Percentiles rank a stretch among this genome's conserved stretches.
Conservation (phyloP, 2,329 filamentous ascomycete genomes). For the Hypoxylon sp. region DNA sequence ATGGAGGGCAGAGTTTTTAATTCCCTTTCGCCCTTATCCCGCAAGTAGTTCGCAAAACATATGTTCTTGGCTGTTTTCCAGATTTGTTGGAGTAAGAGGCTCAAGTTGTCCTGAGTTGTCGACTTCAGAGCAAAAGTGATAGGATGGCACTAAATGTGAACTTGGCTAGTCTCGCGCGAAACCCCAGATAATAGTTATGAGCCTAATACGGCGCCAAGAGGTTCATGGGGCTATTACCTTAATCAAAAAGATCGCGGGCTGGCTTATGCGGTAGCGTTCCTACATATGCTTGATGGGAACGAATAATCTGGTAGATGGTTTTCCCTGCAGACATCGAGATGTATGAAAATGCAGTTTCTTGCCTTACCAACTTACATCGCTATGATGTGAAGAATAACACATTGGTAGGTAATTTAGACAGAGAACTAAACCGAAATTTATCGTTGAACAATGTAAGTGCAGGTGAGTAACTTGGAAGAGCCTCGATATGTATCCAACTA, state of each 20-base stretch:
- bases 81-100: slow-evolving; percentile 2
- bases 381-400: background rate
- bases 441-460: background rate
- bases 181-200: slow-evolving; percentile 34
- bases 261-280: background rate
- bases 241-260: slow-evolving; percentile 14
- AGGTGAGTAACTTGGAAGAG: background rate
- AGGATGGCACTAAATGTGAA: slow-evolving; percentile 23
- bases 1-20: slow-evolving; percentile 22
- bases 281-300: background rate
- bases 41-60: slow-evolving; percentile 10
- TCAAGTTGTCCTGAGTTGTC: slow-evolving; percentile 13
- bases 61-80: background rate
- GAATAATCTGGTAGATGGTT: background rate
- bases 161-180: slow-evolving; percentile 20
- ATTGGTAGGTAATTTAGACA: background rate
- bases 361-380: background rate
- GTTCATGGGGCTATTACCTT: background rate
- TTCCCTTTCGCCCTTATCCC: slow-evolving; percentile 6
- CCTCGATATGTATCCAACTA: too few species aligned
- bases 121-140: background rate
- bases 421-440: too few species aligned
- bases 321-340: background rate
- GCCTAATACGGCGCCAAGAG: slow-evolving; percentile 27
- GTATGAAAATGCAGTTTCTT: background rate